Evolutionary conservation across 345 rosid genomes (phyloP).

Genomic region (Citrus glauca): DNA sequence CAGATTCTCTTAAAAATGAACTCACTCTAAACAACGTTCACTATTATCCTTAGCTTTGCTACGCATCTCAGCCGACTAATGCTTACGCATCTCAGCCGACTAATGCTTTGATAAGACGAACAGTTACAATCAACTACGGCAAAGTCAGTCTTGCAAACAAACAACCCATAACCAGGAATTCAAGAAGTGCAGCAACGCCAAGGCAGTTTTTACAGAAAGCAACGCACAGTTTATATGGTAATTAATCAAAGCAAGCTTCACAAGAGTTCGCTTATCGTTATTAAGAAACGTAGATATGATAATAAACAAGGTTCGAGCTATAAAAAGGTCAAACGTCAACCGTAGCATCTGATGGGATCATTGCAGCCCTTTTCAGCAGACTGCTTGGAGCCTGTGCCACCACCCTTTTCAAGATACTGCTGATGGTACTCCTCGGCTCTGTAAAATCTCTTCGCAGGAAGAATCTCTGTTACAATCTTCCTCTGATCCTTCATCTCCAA

Average conservation of each 20-base stretch:
- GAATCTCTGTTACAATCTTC: conserved; percentile 71
- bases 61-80: neutral
- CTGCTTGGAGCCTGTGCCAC: conserved; percentile 50
- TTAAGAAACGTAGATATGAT: neutral
- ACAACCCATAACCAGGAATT: neutral
- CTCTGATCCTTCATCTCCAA: conserved; percentile 38
- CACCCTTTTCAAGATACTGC: conserved; percentile 79
- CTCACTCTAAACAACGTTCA: conserved; percentile 29
- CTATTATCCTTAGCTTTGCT: neutral
- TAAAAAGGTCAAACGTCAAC: conserved; percentile 23
- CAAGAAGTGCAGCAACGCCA: neutral
- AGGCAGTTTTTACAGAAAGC: neutral
- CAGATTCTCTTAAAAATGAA: conserved; percentile 44
- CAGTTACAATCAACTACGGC: neutral
- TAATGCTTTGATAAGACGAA: neutral
- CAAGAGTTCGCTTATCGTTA: too few relatives aligned
- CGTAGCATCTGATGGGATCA: conserved; percentile 81
- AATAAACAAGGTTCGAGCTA: neutral
- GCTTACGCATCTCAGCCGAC: neutral
- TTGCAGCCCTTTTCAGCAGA: conserved; percentile 67
- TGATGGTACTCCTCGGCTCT: conserved; percentile 79
- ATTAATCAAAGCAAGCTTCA: neutral
- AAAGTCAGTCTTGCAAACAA: neutral
- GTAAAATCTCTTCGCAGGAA: conserved; percentile 73
- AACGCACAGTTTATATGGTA: neutral